Evolutionary conservation across 306 rosid species (phyloP).

Genomic region (Prunus mira): DNA sequence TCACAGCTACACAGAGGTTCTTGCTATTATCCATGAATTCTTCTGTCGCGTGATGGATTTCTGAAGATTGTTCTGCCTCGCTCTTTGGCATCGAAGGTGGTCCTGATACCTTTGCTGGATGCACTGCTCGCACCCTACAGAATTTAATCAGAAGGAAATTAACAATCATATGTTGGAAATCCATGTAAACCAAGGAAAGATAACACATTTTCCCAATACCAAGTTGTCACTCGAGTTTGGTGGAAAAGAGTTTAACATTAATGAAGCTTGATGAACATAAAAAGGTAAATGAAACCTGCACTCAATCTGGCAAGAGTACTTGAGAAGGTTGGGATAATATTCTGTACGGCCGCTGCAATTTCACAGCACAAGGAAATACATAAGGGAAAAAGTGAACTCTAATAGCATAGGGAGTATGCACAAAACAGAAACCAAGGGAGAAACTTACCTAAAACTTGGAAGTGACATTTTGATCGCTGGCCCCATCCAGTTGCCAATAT

Average conservation of each 20-base stretch:
- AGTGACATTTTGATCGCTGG: constrained; percentile 74
- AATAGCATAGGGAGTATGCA: not conserved
- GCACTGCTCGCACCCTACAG: constrained; percentile 68
- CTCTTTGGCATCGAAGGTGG: constrained; percentile 18
- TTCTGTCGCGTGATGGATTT: constrained; percentile 7
- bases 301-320: constrained; percentile 79
- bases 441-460: constrained; percentile 84
- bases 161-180: not conserved
- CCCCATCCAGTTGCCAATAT: constrained; percentile 55
- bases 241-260: not conserved
- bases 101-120: constrained; percentile 51
- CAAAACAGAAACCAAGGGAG: not conserved
- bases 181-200: not conserved
- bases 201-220: not conserved
- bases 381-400: not conserved
- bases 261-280: not conserved
- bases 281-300: constrained; percentile 51
- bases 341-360: constrained; percentile 69
- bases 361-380: constrained; percentile 8
- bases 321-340: constrained; percentile 60
- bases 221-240: not conserved
- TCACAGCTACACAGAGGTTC: constrained; percentile 42
- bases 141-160: not conserved
- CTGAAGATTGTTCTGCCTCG: constrained; percentile 23
- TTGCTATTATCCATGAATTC: constrained; percentile 25